Base-by-base conservation (phyloP, 805 yeast species). In the Yamadazyma scolyti region DNA sequence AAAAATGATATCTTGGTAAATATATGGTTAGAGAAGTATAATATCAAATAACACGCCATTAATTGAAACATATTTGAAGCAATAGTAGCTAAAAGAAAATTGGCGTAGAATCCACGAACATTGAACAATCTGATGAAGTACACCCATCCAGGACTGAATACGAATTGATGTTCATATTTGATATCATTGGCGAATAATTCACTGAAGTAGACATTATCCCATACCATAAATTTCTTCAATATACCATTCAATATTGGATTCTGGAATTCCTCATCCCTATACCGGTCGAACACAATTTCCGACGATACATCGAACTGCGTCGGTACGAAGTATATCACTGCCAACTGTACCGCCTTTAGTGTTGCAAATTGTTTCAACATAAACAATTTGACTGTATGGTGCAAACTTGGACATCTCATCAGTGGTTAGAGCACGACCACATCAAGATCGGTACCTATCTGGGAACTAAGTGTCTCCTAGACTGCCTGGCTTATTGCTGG, bases 111-210 rank as follows among this genome's bases (percentile, higher is more conserved):
- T 36, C 61, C 60, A 20, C 50, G 27, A 24, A 10, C 18, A 40
- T 6, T 31, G 30, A 20, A 30, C 14, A 9, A 42, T 25, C 43
- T 50, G 3, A 82, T 55, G 3, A 79, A 27, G 15, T 73, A 49
- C 63, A 81, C 70, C 95, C 96, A 90, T 2, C 76, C 48, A 8
- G 83, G 83, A 16, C 94, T 78, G 52, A 86, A 90, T 4, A 94
- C 97, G 69, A 76, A 83, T 56, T 88, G 95, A 53, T 90, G 96
- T 56, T 90, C 97, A 55, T 68, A 89, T n/a, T 59, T 52, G 10
- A 58, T 53, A 0, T 71, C 76, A 10, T 71, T 54, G 7, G 56
- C 50, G 20, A 83, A 75, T 33, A 79, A 52, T 26, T 78, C 75
- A 10, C 73, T 53, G 48, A 83, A 88, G 54, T 79, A 88, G 0